These are phyloP conservation scores for Chaetoceros tenuissimus DNA, from an alignment of 108 stramenopile genomes.

Conservation along the genomic window DNA sequence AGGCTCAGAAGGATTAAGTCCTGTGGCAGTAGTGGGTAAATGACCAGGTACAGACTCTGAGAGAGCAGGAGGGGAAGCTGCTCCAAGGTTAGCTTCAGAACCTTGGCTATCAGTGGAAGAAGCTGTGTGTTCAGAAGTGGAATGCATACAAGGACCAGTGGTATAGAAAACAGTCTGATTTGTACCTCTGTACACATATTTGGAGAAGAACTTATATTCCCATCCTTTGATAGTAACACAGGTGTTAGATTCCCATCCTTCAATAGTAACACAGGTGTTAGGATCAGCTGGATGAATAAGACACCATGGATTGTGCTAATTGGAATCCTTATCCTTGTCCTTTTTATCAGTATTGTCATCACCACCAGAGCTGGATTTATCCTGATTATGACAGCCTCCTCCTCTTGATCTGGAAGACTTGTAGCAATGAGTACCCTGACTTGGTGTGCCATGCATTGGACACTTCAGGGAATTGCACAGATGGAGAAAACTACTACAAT, in stretches of 20 bases:
- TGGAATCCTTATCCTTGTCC: neutral
- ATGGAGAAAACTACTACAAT: too few species aligned
- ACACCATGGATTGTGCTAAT: neutral
- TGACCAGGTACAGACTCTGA: too few species aligned
- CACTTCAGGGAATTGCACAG: too few species aligned
- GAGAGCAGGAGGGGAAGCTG: too few species aligned
- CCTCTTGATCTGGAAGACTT: neutral
- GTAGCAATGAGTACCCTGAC: neutral
- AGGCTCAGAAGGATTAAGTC: neutral
- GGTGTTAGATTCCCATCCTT: neutral
- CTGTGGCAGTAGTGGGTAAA: too few species aligned
- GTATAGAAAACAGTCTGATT: neutral
- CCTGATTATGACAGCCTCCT: neutral
- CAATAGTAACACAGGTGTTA: neutral
- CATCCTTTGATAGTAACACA: neutral
- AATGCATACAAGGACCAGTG: neutral
- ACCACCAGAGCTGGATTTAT: neutral
- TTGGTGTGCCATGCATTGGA: too few species aligned
- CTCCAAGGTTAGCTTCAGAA: neutral
- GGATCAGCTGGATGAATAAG: neutral
- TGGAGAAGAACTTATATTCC: neutral
- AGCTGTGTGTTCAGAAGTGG: neutral
- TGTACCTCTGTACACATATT: neutral
- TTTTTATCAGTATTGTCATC: neutral
- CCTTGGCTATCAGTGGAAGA: neutral